phyloP scores from a whole-genome alignment of 1,284 basidiomycete genomes.

The Apiotrichum laibachii region DNA sequence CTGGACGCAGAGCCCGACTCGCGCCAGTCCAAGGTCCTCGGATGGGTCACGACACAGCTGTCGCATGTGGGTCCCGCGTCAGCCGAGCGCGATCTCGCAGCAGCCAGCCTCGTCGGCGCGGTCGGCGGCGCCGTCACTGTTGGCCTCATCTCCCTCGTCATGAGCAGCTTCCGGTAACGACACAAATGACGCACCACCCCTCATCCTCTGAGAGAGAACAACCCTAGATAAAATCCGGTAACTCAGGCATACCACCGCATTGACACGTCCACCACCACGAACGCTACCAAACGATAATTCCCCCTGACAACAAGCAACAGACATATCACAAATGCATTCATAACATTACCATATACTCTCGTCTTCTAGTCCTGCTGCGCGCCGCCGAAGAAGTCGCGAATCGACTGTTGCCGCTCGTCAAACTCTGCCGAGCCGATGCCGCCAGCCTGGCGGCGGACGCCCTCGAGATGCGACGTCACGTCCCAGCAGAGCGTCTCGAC shows the following conservation, averaged over 20 bases:
- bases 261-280: no score
- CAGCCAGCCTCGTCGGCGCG: conserved; percentile 23
- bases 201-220: not conserved
- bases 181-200: not conserved
- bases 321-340: not conserved
- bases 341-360: not conserved
- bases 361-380: conserved; percentile 24
- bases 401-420: conserved; percentile 71
- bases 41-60: conserved; percentile 20
- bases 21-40: conserved; percentile 1
- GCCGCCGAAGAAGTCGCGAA: conserved; percentile 73
- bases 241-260: not conserved
- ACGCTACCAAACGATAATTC: no score
- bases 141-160: conserved; percentile 3
- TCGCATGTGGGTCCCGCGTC: conserved; percentile 26
- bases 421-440: conserved; percentile 70
- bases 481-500: conserved; percentile 44
- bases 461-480: conserved; percentile 50
- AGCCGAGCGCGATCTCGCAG: conserved; percentile 29
- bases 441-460: conserved; percentile 64
- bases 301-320: not conserved
- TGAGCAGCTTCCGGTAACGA: not conserved
- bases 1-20: not conserved
- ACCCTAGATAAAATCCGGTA: not conserved
- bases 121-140: conserved; percentile 12